Evolutionary conservation across 2,329 filamentous ascomycete genomes (phyloP).

Genomic region (Fusarium sp.): DNA sequence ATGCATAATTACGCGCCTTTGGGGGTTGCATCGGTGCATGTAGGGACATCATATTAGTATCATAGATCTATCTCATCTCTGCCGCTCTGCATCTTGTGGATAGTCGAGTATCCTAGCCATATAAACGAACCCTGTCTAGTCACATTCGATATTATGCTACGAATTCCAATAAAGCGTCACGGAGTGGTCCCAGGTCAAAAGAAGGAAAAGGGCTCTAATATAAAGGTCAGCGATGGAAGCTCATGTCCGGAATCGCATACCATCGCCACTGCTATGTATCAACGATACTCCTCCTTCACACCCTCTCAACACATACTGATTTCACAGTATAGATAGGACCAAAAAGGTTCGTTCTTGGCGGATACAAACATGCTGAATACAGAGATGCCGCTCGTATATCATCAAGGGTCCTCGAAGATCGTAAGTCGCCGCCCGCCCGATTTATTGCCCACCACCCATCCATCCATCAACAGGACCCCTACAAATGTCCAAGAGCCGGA

Average conservation of each 20-base stretch:
- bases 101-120: neutral
- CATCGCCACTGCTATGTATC: slow-evolving; percentile 13
- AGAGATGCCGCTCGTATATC: slow-evolving; percentile 17
- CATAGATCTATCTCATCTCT: slow-evolving; percentile 43
- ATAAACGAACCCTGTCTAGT: neutral
- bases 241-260: slow-evolving; percentile 11
- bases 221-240: slow-evolving; percentile 1
- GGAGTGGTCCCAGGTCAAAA: neutral
- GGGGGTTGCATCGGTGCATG: slow-evolving; percentile 27
- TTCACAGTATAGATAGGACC: slow-evolving; percentile 7
- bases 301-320: slow-evolving; percentile 23
- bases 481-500: slow-evolving; percentile 26
- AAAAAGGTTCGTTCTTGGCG: slow-evolving; percentile 6
- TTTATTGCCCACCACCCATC: slow-evolving; percentile 24
- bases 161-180: slow-evolving; percentile 8
- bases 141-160: neutral
- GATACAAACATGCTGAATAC: slow-evolving; percentile 21
- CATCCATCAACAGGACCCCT: slow-evolving; percentile 9
- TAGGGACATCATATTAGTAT: slow-evolving; percentile 16
- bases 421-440: slow-evolving; percentile 31
- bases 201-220: neutral
- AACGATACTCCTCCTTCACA: slow-evolving; percentile 6
- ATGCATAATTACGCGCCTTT: slow-evolving; percentile 9
- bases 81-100: slow-evolving; percentile 19
- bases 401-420: slow-evolving; percentile 24